Base-by-base conservation (phyloP, 2,329 filamentous ascomycete genomes). In the Exophiala oligosperma region DNA sequence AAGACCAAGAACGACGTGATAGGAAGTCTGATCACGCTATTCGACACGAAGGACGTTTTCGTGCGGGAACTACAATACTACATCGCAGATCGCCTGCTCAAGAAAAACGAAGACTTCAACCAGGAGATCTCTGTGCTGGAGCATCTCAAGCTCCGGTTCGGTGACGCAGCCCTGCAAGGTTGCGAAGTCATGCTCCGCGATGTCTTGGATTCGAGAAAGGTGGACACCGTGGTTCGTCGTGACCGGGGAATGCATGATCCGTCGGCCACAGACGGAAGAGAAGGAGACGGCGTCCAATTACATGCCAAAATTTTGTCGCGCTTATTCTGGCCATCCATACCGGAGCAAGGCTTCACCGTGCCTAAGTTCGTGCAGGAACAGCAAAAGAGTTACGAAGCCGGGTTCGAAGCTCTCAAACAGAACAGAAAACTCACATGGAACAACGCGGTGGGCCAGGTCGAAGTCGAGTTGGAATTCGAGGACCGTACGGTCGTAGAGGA, bases 161-260 rank as follows among this genome's bases (percentile, higher is more conserved):
- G 93, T 24, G 91, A 97, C 64, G 82, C 84, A 28, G 86, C 91
- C 14, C 78, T 99, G 47, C 94, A 97, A 71, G 90, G 90, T 49
- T 97, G 92, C 73, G 93, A 99, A 70, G 94, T 99, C 68, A 99
- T 99, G 94, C 84, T 99, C 57, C 90, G 89, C 63, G 94, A 99
- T 71, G 89, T 97, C 37, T 83, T 89, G 64, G 92, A 97, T 69
- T 96, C 92, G 1, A 81, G 82, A 60, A 82, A 84, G 43, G 84
- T 95, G 59, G 90, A 97, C 69, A 76, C 79, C 6, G 77, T 82
- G 11, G 85, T 96, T 48, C 79, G 85, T 43, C 81, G 79, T 56
- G 77, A 77, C 40, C 75, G 80, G 68, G 70, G 73, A 6, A 55
- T 65, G 53, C 60, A 57, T 67, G 49, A 51, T 67, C 17, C 17